These are phyloP conservation scores for Hevea brasiliensis DNA, from an alignment of 345 rosid genomes.

Conservation along the genomic window DNA sequence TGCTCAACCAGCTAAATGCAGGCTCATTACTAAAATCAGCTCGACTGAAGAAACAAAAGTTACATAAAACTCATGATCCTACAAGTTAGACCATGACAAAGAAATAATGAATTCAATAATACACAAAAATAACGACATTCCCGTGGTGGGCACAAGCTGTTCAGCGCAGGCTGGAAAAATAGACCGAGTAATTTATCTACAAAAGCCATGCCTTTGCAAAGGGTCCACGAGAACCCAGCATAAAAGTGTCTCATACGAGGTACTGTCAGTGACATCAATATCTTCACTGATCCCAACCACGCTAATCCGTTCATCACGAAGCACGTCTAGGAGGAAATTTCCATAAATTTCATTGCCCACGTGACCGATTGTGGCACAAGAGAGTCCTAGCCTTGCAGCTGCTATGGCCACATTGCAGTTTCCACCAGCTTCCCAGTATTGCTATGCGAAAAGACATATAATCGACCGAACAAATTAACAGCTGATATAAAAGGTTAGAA, in stretches of 20 bases:
- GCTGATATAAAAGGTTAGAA: not conserved
- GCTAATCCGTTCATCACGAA: slow-evolving; percentile 66
- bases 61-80: not conserved
- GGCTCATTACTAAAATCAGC: slow-evolving; percentile 82
- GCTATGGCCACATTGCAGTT: slow-evolving; percentile 98
- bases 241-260: slow-evolving; percentile 69
- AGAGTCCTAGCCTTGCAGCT: slow-evolving; percentile 88
- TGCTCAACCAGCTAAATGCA: slow-evolving; percentile 75
- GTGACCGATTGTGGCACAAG: slow-evolving; percentile 76
- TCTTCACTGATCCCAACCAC: slow-evolving; percentile 62
- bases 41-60: slow-evolving; percentile 49
- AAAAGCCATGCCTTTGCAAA: slow-evolving; percentile 87
- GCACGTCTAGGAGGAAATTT: slow-evolving; percentile 77
- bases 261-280: slow-evolving; percentile 31
- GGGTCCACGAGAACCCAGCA: slow-evolving; percentile 99
- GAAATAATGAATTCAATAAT: not conserved
- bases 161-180: not conserved
- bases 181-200: slow-evolving; percentile 60
- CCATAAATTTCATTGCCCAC: slow-evolving; percentile 85
- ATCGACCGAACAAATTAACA: not conserved
- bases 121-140: not conserved
- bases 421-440: slow-evolving; percentile 96
- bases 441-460: slow-evolving; percentile 17
- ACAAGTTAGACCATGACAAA: slow-evolving; percentile 4
- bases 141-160: not conserved